Evolutionary conservation across 2,329 filamentous ascomycete genomes (phyloP).

Genomic region (Fusarium bulbicola): DNA sequence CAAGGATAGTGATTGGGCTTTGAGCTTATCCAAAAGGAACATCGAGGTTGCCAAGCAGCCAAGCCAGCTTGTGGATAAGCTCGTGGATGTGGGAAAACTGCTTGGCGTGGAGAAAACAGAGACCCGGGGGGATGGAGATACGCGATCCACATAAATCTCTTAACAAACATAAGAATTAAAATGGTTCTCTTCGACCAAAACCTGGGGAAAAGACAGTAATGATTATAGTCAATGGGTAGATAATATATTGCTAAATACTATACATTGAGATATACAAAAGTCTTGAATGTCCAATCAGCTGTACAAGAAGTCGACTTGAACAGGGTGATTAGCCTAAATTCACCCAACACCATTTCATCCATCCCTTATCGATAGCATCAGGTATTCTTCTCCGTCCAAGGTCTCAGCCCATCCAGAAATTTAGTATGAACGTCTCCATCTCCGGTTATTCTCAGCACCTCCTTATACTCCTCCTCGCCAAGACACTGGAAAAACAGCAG

Average conservation of each 20-base stretch:
- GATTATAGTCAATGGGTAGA: background rate
- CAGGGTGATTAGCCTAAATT: background rate
- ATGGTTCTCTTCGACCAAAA: rapidly evolving
- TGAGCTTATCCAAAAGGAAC: background rate
- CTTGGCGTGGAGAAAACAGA: constrained; percentile 1
- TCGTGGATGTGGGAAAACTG: background rate
- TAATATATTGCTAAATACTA: background rate
- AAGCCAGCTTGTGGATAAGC: background rate
- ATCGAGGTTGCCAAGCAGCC: background rate
- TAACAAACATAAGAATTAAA: background rate
- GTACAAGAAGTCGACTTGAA: rapidly evolving
- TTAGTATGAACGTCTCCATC: background rate
- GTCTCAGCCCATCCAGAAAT: constrained; percentile 11
- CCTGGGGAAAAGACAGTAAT: background rate
- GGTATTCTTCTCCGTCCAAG: constrained; percentile 23
- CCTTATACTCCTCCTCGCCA: constrained; percentile 17
- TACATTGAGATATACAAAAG: rapidly evolving
- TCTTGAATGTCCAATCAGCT: background rate
- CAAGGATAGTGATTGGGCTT: background rate
- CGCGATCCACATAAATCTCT: background rate
- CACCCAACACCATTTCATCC: background rate
- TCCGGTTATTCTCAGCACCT: constrained; percentile 22
- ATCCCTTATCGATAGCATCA: background rate
- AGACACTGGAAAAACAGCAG: constrained; percentile 50
- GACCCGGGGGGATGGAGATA: background rate